A percentile compares a stretch with the other conserved stretches of the same genome.
These are phyloP conservation scores for Skeletonema tropicum DNA, from an alignment of 108 stramenopile species.

Conservation along the genomic window DNA sequence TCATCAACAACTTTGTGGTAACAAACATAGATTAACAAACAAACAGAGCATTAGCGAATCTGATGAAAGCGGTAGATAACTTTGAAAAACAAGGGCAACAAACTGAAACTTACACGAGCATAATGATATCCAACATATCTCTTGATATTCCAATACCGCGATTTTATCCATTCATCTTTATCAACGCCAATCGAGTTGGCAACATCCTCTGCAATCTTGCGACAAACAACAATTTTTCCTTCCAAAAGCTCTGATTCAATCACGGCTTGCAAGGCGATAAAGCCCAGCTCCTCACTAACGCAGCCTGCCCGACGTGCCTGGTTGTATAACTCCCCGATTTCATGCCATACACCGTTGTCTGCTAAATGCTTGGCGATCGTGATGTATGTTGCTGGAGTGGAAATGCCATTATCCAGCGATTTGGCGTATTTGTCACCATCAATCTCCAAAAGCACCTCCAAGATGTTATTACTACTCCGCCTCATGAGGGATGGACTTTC, in stretches of 20 bases:
- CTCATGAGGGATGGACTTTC: constrained; percentile 9
- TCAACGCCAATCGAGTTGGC: constrained; percentile 49
- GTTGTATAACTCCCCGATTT: constrained; percentile 57
- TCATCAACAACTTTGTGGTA: constrained; percentile 58
- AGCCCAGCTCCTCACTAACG: constrained; percentile 63
- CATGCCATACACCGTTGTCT: constrained; percentile 39
- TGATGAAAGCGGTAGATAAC: background rate
- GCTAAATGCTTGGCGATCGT: constrained; percentile 40
- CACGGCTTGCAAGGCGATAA: constrained; percentile 70
- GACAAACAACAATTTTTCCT: constrained; percentile 58
- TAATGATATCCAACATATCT: constrained; percentile 60
- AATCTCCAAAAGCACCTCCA: constrained; percentile 20
- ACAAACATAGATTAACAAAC: background rate
- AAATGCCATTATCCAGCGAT: constrained; percentile 4
- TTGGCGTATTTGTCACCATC: constrained; percentile 26
- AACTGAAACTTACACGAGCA: constrained; percentile 48
- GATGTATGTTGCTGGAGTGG: constrained; percentile 46
- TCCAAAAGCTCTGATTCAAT: constrained; percentile 37
- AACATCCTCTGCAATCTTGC: constrained; percentile 63
- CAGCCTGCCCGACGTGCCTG: constrained; percentile 50
- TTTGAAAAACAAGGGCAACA: background rate
- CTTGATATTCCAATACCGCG: constrained; percentile 73
- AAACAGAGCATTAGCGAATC: background rate
- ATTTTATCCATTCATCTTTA: constrained; percentile 51
- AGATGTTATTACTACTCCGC: constrained; percentile 32